These are phyloP conservation scores for Lipomyces yamadae DNA, from an alignment of 805 yeast species.

Conservation along the genomic window DNA sequence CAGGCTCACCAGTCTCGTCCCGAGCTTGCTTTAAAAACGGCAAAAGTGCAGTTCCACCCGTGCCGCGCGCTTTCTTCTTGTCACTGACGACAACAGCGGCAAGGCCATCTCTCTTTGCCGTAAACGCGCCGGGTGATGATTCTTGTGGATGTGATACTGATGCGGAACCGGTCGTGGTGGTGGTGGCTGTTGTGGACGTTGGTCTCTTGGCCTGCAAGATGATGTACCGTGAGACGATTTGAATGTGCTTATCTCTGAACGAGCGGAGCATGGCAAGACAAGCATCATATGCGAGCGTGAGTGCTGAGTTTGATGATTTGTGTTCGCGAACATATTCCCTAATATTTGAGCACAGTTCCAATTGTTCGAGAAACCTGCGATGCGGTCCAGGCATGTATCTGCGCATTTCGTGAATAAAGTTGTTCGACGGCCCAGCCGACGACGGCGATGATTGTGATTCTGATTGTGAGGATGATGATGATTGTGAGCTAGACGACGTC, in stretches of 20 bases:
- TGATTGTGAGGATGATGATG: constrained; percentile 9
- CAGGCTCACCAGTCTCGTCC: constrained; percentile 93
- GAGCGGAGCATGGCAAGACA: constrained; percentile 85
- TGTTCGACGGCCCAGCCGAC: constrained; percentile 40
- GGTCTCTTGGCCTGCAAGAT: constrained; percentile 68
- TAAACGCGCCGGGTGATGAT: not conserved
- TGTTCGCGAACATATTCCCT: constrained; percentile 64
- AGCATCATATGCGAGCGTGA: constrained; percentile 80
- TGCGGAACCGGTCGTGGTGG: not conserved
- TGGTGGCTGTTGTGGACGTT: not conserved
- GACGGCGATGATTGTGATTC: constrained; percentile 56
- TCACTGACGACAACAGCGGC: constrained; percentile 51
- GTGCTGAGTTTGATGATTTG: constrained; percentile 53
- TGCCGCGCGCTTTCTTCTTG: constrained; percentile 70
- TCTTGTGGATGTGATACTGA: constrained; percentile 12
- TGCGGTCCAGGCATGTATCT: constrained; percentile 89
- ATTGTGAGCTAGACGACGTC: constrained; percentile 45
- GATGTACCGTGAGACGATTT: constrained; percentile 86
- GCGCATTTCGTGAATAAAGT: constrained; percentile 83
- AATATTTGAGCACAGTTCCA: constrained; percentile 62
- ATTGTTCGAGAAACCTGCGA: constrained; percentile 67
- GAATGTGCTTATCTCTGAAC: constrained; percentile 91
- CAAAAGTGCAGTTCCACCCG: constrained; percentile 91
- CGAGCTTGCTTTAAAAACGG: constrained; percentile 94
- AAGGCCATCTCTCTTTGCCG: constrained; percentile 57